Base-by-base conservation (phyloP, 2,329 filamentous ascomycete genomes). In the Fusarium metavorans region DNA sequence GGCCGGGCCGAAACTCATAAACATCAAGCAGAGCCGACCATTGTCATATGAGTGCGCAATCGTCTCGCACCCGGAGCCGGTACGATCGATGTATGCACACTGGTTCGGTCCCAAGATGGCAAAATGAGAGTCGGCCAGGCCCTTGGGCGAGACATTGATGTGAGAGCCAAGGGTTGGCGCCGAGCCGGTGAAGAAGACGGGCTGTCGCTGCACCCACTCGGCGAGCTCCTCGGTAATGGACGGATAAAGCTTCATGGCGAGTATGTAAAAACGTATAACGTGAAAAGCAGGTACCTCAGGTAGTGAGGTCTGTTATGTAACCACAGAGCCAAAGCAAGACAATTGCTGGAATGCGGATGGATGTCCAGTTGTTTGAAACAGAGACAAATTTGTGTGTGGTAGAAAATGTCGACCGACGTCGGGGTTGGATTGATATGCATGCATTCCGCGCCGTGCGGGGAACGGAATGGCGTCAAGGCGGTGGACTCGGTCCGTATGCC, bases 141-240 rank as follows among this genome's bases (percentile, higher is more conserved):
- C 93, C 82, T 95, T 95, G 58, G 94, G 92, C 0, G 93, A 95
- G 65, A 95, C 84, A 78, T 95, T 95, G 84, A 95, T 86, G 83
- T 95, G 93, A 3, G 85, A 82, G 23, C 89, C 91, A n/a, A 87
- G 87, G 30, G 91, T 87, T 1, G 93, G 92, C 0, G 93, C 92
- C 16, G 92, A 93, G 45, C 90, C 92, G 13, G 93, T 92, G 85
- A 93, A 95, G 87, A 95, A 95, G 77, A 95, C 84, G 65, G 91
- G 89, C 77, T 95, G 93, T 13, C 85, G 82, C 57, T 91, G 85
- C 60, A 91, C 89, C 92, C 93, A 95, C 45, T 86, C 82, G 66
- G 87, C 85, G 37, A 94, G 87, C 34, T 91, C 85, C 8, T 85
- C 80, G 5, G 86, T 81, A 70, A 94, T 86, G 41, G 86, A 86